Percentiles rank a stretch among this genome's conserved stretches.
These are phyloP conservation scores for Limonomyces culmigenus DNA, from an alignment of 1,284 basidiomycete genomes.

Conservation along the genomic window DNA sequence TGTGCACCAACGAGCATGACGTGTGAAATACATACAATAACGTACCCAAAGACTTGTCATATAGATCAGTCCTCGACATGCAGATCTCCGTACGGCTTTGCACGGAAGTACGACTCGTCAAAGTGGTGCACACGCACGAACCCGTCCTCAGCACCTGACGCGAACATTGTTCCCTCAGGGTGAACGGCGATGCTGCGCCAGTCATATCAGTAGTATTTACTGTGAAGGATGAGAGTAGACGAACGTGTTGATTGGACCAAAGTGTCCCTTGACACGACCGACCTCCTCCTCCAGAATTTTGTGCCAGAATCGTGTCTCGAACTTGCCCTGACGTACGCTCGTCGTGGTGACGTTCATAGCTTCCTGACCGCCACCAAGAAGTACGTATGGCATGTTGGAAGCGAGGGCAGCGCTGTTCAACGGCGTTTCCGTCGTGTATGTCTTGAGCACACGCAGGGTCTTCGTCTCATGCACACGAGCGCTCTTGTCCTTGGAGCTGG, in stretches of 20 bases:
- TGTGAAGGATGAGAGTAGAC: slow-evolving; percentile 13
- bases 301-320: slow-evolving; percentile 98
- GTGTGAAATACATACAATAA: too few species aligned
- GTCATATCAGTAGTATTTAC: slow-evolving; percentile 1
- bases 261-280: slow-evolving; percentile 90
- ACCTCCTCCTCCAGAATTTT: slow-evolving; percentile 97
- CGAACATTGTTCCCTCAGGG: slow-evolving; percentile 78
- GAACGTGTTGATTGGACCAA: slow-evolving; percentile 95
- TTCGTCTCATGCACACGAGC: slow-evolving; percentile 83
- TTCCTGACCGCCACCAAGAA: slow-evolving; percentile 94
- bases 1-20: too few species aligned
- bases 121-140: slow-evolving; percentile 88
- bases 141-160: slow-evolving; percentile 94
- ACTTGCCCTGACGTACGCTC: slow-evolving; percentile 85
- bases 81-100: slow-evolving; percentile 79
- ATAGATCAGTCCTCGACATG: slow-evolving; percentile 59
- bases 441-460: slow-evolving; percentile 84
- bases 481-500: slow-evolving; percentile 92
- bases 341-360: slow-evolving; percentile 98
- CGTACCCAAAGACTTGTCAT: background rate
- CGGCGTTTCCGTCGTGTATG: slow-evolving; percentile 86
- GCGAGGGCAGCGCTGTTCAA: slow-evolving; percentile 89
- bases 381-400: slow-evolving; percentile 71
- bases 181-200: slow-evolving; percentile 70
- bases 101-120: slow-evolving; percentile 82